A percentile compares a stretch with the other conserved stretches of the same genome.
Conservation (phyloP, 2,329 filamentous ascomycete species). For the Fusarium anthophilum region DNA sequence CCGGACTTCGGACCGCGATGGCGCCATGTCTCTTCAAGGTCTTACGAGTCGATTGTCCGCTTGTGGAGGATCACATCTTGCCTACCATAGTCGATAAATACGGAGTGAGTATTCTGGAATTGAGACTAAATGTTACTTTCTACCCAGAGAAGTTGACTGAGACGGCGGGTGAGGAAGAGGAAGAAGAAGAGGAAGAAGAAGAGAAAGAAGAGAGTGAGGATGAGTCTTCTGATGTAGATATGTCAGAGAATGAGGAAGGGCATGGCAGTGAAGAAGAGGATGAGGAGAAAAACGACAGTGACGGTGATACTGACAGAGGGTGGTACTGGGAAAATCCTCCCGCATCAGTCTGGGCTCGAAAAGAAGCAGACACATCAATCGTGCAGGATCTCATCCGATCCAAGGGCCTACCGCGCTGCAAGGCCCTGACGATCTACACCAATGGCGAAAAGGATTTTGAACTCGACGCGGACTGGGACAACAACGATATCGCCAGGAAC, state of each 20-base stretch:
- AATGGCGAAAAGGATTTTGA: not conserved
- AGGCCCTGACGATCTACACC: not conserved
- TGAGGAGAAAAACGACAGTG: not conserved
- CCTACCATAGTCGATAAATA: not conserved
- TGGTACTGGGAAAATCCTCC: conserved; percentile 1
- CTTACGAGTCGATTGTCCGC: not conserved
- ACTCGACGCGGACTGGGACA: conserved; percentile 1
- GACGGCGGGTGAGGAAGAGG: not conserved
- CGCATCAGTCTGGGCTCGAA: conserved; percentile 9
- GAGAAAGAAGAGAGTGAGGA: not conserved
- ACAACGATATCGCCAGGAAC: not conserved
- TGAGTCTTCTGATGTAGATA: not conserved
- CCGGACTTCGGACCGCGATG: not conserved
- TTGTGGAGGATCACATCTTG: not conserved
- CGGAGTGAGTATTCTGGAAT: not conserved
- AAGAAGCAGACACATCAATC: not conserved
- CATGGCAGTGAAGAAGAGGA: not conserved
- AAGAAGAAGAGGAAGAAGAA: not conserved
- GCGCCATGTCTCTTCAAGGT: not conserved
- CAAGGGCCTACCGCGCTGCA: not conserved
- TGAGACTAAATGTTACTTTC: not conserved
- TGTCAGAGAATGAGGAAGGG: not conserved
- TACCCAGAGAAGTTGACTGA: not conserved
- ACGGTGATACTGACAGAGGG: fast-evolving
- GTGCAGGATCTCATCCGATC: not conserved